Conservation (phyloP, 2,329 filamentous ascomycete species). For the Diaporthe sp. region DNA sequence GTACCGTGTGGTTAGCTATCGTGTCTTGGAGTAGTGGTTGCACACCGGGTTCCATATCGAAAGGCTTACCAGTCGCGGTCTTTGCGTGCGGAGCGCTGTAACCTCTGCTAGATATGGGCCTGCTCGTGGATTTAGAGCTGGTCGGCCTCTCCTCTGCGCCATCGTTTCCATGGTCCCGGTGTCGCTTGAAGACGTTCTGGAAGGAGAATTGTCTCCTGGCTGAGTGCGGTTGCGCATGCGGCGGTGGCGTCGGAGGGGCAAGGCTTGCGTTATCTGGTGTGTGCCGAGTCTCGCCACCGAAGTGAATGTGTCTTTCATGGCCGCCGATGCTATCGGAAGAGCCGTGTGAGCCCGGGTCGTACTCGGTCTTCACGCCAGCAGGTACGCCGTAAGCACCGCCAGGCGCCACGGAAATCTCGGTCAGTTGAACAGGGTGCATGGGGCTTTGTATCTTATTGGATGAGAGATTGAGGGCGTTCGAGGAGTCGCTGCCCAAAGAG, state of each 20-base stretch:
- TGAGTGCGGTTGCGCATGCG: constrained; percentile 56
- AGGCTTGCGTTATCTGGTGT: constrained; percentile 57
- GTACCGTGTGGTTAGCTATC: neutral
- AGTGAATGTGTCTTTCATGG: constrained; percentile 63
- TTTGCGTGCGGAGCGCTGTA: constrained; percentile 60
- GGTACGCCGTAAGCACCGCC: constrained; percentile 67
- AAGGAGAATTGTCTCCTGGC: constrained; percentile 91
- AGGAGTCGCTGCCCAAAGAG: constrained; percentile 43
- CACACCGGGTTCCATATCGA: no score
- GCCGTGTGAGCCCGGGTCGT: constrained; percentile 53
- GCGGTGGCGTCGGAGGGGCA: constrained; percentile 73
- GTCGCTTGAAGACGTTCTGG: constrained; percentile 82
- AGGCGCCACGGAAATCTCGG: constrained; percentile 66
- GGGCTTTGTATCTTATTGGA: constrained; percentile 63
- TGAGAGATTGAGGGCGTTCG: constrained; percentile 16
- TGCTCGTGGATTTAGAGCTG: constrained; percentile 51
- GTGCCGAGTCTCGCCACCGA: constrained; percentile 54
- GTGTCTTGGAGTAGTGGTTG: neutral
- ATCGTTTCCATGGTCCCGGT: constrained; percentile 52
- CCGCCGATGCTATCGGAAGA: constrained; percentile 61
- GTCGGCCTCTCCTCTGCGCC: constrained; percentile 43
- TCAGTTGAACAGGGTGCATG: constrained; percentile 74
- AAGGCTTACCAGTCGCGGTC: constrained; percentile 64
- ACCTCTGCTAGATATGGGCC: constrained; percentile 55
- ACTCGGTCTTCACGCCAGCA: constrained; percentile 59